These are phyloP conservation scores for Amanita rubescens DNA, from an alignment of 768 basidiomycete species.

Conservation along the genomic window DNA sequence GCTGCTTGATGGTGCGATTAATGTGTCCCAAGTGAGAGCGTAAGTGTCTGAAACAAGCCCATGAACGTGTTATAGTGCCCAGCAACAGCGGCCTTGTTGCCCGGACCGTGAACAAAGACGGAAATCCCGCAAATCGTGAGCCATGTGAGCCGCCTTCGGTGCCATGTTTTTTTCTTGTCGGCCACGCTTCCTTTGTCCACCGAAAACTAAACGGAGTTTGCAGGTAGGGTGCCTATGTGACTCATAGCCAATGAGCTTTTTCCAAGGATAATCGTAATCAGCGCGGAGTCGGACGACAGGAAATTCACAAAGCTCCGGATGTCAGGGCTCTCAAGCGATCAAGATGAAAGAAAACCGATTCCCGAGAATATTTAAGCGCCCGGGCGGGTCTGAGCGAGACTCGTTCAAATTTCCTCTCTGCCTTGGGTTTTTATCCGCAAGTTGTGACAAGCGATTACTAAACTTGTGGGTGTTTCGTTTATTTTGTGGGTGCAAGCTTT, in stretches of 20 bases:
- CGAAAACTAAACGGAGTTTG: not conserved
- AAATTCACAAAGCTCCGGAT: not conserved
- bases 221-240: not conserved
- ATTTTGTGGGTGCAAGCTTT: constrained; percentile 29
- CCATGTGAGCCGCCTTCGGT: not conserved
- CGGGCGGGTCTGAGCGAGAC: not conserved
- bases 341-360: not conserved
- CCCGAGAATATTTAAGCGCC: not conserved
- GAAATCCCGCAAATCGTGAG: not conserved
- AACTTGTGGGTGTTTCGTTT: constrained; percentile 29
- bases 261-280: not conserved
- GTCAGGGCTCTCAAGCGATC: not conserved
- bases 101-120: not conserved
- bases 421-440: not conserved
- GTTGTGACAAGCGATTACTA: not conserved
- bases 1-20: not conserved
- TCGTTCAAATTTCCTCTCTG: not conserved
- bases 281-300: not conserved
- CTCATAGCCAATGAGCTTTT: not conserved
- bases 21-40: not conserved
- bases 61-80: not conserved
- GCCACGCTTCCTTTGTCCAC: not conserved
- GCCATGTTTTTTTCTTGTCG: not conserved
- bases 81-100: not conserved
- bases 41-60: not conserved